Conservation (phyloP, 345 rosid genomes). For the Diplotaxis tenuifolia region DNA sequence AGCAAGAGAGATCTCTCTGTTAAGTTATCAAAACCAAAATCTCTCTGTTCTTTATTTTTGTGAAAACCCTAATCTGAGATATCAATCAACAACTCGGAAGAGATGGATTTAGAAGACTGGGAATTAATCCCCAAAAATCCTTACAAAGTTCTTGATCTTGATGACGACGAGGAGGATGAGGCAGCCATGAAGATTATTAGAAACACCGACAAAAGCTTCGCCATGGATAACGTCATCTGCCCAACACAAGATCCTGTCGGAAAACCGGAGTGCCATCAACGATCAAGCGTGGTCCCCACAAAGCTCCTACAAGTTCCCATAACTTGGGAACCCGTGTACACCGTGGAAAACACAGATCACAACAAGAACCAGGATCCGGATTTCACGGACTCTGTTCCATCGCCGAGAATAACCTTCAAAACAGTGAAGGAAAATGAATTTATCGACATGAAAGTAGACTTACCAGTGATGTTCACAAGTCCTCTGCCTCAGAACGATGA, state of each 20-base stretch:
- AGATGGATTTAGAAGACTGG: conserved; percentile 94
- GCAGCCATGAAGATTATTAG: conserved; percentile 23
- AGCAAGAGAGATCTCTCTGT: not conserved
- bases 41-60: no score
- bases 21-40: no score
- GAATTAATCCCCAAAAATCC: conserved; percentile 61
- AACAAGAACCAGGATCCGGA: conserved; percentile 33
- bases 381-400: conserved; percentile 35
- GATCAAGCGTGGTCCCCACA: conserved; percentile 37
- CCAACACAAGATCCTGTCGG: conserved; percentile 42
- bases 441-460: conserved; percentile 97
- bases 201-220: conserved; percentile 40
- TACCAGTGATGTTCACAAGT: no score
- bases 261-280: conserved; percentile 33
- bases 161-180: conserved; percentile 40
- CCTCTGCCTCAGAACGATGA: no score
- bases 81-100: not conserved
- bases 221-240: conserved; percentile 66
- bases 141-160: conserved; percentile 39
- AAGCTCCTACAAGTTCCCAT: conserved; percentile 62
- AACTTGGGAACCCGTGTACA: conserved; percentile 48
- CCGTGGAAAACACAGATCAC: conserved; percentile 28
- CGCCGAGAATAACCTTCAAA: conserved; percentile 87
- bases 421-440: conserved; percentile 80
- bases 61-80: not conserved